These are phyloP conservation scores for Mycena sanguinolenta DNA, from an alignment of 768 basidiomycete genomes.

Conservation along the genomic window DNA sequence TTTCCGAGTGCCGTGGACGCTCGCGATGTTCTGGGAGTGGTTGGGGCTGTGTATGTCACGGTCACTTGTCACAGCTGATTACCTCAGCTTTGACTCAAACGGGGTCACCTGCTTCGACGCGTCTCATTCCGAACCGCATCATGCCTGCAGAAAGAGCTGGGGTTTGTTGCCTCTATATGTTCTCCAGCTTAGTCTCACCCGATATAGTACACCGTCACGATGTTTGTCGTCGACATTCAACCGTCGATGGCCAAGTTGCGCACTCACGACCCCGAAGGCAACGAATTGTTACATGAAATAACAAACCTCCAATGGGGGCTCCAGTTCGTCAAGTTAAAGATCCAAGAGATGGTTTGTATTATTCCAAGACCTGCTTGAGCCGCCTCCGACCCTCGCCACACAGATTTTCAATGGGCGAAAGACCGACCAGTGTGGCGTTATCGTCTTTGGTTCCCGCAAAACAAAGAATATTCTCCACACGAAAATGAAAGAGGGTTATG, in stretches of 20 bases:
- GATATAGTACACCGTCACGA: constrained; percentile 82
- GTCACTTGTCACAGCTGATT: too few relatives aligned
- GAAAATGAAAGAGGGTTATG: constrained; percentile 73
- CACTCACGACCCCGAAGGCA: constrained; percentile 68
- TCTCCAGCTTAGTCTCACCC: constrained; percentile 34
- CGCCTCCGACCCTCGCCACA: constrained; percentile 9
- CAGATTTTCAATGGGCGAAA: constrained; percentile 94
- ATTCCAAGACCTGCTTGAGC: neutral
- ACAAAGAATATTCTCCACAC: constrained; percentile 76
- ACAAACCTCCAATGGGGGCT: constrained; percentile 86
- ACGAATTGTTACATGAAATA: constrained; percentile 67
- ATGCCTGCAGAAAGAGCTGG: constrained; percentile 89
- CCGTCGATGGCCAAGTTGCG: constrained; percentile 83
- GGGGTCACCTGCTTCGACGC: constrained; percentile 51
- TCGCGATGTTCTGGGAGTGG: constrained; percentile 33
- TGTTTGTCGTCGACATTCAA: constrained; percentile 92
- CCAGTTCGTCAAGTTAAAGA: constrained; percentile 90
- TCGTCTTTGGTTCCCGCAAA: constrained; percentile 87
- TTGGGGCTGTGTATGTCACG: constrained; percentile 22
- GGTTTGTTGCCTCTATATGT: constrained; percentile 56
- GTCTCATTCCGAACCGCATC: constrained; percentile 45
- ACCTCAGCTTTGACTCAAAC: constrained; percentile 35
- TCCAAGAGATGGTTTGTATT: constrained; percentile 87
- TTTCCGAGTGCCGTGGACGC: constrained; percentile 25
- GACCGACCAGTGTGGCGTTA: constrained; percentile 94